Conservation (phyloP, 2,329 filamentous ascomycete genomes). For the Paraphaeosphaeria sporulosa region DNA sequence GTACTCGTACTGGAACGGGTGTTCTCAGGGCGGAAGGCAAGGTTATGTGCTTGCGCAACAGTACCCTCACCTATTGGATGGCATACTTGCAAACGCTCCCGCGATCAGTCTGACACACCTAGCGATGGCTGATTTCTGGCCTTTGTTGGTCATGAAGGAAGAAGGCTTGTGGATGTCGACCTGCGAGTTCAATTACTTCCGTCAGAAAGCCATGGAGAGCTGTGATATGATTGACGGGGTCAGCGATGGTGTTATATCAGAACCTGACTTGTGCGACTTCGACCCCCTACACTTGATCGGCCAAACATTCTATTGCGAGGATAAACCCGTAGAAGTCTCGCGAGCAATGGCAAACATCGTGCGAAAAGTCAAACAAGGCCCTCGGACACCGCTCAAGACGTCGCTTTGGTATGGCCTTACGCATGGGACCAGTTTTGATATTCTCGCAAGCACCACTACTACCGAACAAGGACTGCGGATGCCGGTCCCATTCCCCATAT, state of each 20-base stretch:
- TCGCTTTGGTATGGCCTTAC: constrained; percentile 22
- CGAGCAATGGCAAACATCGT: constrained; percentile 31
- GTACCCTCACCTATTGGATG: constrained; percentile 42
- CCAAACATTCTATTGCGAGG: constrained; percentile 29
- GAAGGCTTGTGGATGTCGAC: constrained; percentile 27
- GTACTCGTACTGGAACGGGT: constrained; percentile 47
- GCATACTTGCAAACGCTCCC: constrained; percentile 45
- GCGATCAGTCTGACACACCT: constrained; percentile 34
- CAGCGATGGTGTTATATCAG: constrained; percentile 43
- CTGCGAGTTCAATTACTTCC: constrained; percentile 39
- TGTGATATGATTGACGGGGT: constrained; percentile 40
- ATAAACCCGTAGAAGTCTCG: constrained; percentile 26
- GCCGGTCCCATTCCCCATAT: constrained; percentile 25
- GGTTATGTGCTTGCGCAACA: constrained; percentile 45
- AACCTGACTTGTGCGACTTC: constrained; percentile 36
- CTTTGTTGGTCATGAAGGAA: constrained; percentile 40
- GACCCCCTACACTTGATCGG: constrained; percentile 22
- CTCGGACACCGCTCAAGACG: constrained; percentile 19
- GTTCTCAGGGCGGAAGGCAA: constrained; percentile 46
- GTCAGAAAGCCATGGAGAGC: constrained; percentile 25
- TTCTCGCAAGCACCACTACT: constrained; percentile 23
- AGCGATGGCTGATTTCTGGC: constrained; percentile 31
- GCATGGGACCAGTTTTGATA: constrained; percentile 22
- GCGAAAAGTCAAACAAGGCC: constrained; percentile 27
- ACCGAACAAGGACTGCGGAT: constrained; percentile 25